phyloP scores from a whole-genome alignment of 208 protist genomes.

The Leishmania mexicana region DNA sequence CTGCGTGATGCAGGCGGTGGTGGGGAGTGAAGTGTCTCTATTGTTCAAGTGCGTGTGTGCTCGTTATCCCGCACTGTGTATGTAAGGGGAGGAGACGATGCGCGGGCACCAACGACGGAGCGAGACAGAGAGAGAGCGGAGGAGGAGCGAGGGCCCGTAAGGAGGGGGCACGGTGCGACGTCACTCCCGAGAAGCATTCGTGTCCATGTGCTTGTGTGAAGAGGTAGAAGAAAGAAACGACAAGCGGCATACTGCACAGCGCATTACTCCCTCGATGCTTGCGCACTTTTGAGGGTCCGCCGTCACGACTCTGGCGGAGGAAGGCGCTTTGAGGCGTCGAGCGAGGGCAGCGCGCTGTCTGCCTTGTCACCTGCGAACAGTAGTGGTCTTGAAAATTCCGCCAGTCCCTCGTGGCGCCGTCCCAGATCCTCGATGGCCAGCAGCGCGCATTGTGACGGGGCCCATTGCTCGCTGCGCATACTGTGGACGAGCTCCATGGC shows the following conservation, averaged over 20 bases:
- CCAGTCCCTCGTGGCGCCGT: slow-evolving; percentile 28
- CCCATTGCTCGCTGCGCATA: slow-evolving; percentile 71
- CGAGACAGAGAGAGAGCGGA: background rate
- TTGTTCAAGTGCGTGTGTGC: background rate
- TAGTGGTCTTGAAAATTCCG: slow-evolving; percentile 9
- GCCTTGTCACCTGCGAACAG: slow-evolving; percentile 7
- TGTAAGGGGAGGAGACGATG: background rate
- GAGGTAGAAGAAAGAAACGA: background rate
- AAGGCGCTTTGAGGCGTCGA: slow-evolving; percentile 5
- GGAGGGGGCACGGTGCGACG: background rate
- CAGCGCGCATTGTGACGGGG: slow-evolving; percentile 29
- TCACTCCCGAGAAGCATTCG: background rate
- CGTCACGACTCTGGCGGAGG: background rate
- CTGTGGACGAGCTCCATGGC: slow-evolving; percentile 53
- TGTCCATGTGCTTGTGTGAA: background rate
- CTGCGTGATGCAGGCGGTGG: background rate
- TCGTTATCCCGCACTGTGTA: background rate
- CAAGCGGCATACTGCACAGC: background rate
- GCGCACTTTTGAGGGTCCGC: background rate
- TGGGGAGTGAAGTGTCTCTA: background rate
- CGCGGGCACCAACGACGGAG: background rate
- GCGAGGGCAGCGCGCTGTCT: background rate
- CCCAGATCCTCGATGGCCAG: slow-evolving; percentile 37
- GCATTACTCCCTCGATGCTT: background rate
- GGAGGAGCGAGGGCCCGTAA: background rate